phyloP scores from a whole-genome alignment of 2,329 filamentous ascomycete genomes.

The Fusarium pininemorale region DNA sequence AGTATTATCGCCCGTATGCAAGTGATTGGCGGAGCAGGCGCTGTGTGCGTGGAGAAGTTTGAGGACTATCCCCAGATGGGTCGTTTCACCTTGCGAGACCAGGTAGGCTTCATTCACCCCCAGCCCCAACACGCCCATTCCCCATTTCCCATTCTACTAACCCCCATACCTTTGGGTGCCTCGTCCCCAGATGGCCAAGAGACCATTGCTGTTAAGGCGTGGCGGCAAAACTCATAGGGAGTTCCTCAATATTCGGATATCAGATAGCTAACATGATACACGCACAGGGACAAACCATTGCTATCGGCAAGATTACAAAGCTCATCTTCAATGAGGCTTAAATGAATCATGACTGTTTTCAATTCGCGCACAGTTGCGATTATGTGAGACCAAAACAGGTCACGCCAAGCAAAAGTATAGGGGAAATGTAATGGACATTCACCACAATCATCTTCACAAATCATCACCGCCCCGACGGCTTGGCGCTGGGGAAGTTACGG shows the following conservation, averaged over 20 bases:
- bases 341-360: conserved; percentile 36
- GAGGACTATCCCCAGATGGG: conserved; percentile 96
- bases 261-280: conserved; percentile 41
- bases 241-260: conserved; percentile 17
- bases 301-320: conserved; percentile 99
- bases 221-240: conserved; percentile 7
- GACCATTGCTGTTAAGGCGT: conserved; percentile 8
- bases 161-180: conserved; percentile 18
- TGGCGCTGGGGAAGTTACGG: conserved; percentile 1
- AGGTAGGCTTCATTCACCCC: conserved; percentile 63
- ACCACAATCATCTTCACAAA: conserved; percentile 23
- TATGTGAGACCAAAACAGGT: conserved; percentile 10
- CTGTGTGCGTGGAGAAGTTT: conserved; percentile 92
- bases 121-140: not conserved
- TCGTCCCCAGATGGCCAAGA: conserved; percentile 5
- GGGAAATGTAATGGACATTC: conserved; percentile 20
- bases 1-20: conserved; percentile 93
- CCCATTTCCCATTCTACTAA: conserved; percentile 1
- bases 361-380: not conserved
- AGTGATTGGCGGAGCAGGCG: conserved; percentile 83
- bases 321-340: conserved; percentile 62
- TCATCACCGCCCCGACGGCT: conserved; percentile 22
- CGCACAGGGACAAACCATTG: conserved; percentile 92
- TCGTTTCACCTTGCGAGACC: conserved; percentile 88
- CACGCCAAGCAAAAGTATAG: conserved; percentile 14